phyloP scores from a whole-genome alignment of 352 stramenopile species.

The Pythium rishiriense region DNA sequence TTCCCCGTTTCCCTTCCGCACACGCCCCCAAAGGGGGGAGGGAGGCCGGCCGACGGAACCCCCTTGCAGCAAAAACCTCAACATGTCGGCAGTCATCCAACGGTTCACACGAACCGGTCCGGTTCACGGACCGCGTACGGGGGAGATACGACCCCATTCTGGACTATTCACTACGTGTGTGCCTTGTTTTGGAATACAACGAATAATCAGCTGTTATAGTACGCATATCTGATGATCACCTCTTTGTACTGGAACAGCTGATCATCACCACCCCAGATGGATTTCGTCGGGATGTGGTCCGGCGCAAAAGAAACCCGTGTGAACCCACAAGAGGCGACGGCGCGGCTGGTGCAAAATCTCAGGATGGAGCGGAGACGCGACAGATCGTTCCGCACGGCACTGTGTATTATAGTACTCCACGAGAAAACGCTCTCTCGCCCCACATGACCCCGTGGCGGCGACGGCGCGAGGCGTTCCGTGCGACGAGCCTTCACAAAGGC shows the following conservation, averaged over 20 bases:
- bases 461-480: too few relatives aligned
- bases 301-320: slow-evolving; percentile 7
- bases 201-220: slow-evolving; percentile 9
- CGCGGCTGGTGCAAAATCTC: slow-evolving; percentile 1
- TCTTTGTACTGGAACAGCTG: background rate
- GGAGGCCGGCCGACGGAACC: slow-evolving; percentile 8
- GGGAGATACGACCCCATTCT: too few relatives aligned
- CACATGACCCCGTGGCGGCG: too few relatives aligned
- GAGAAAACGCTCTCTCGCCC: too few relatives aligned
- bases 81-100: slow-evolving; percentile 23
- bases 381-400: too few relatives aligned
- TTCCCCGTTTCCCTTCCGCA: slow-evolving; percentile 1
- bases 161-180: too few relatives aligned
- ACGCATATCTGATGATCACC: background rate
- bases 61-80: slow-evolving; percentile 14
- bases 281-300: too few relatives aligned
- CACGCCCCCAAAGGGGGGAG: background rate
- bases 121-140: background rate
- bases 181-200: too few relatives aligned
- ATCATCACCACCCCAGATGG: too few relatives aligned
- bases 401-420: too few relatives aligned
- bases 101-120: slow-evolving; percentile 19
- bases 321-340: background rate
- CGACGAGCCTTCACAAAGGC: too few relatives aligned
- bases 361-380: background rate